Evolutionary conservation across 2,329 filamentous ascomycete species (phyloP).

Genomic region (Polytolypa hystricis): DNA sequence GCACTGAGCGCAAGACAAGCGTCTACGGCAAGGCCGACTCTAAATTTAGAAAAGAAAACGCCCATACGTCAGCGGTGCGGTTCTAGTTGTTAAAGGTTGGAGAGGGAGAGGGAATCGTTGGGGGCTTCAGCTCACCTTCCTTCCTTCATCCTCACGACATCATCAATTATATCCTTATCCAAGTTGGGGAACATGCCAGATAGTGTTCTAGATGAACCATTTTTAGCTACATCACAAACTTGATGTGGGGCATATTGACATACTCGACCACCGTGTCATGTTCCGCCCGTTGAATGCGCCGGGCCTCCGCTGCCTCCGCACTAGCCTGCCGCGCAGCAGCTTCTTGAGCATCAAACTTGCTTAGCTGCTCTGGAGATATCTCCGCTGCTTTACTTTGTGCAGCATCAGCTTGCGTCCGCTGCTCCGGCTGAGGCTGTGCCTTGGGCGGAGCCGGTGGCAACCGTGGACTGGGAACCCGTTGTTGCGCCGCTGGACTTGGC

Average conservation of each 20-base stretch:
- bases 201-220: constrained; percentile 49
- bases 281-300: constrained; percentile 70
- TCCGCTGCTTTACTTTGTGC: constrained; percentile 16
- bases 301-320: constrained; percentile 77
- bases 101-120: neutral
- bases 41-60: constrained; percentile 23
- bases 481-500: constrained; percentile 20
- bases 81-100: neutral
- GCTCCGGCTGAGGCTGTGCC: constrained; percentile 12
- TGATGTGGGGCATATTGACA: constrained; percentile 12
- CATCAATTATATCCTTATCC: constrained; percentile 87
- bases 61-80: neutral
- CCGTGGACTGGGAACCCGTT: too few relatives aligned
- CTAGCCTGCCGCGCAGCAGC: constrained; percentile 83
- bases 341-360: constrained; percentile 62
- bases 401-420: constrained; percentile 15
- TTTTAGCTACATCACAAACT: neutral
- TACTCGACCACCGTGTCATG: constrained; percentile 80
- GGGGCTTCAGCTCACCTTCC: constrained; percentile 56
- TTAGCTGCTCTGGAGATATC: constrained; percentile 20
- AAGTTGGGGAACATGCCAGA: constrained; percentile 95
- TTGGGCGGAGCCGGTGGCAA: neutral
- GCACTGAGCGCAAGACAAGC: constrained; percentile 63
- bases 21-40: constrained; percentile 75
- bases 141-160: constrained; percentile 92